These are phyloP conservation scores for Ceratocystis eucalypticola DNA, from an alignment of 2,329 filamentous ascomycete genomes.

Conservation along the genomic window DNA sequence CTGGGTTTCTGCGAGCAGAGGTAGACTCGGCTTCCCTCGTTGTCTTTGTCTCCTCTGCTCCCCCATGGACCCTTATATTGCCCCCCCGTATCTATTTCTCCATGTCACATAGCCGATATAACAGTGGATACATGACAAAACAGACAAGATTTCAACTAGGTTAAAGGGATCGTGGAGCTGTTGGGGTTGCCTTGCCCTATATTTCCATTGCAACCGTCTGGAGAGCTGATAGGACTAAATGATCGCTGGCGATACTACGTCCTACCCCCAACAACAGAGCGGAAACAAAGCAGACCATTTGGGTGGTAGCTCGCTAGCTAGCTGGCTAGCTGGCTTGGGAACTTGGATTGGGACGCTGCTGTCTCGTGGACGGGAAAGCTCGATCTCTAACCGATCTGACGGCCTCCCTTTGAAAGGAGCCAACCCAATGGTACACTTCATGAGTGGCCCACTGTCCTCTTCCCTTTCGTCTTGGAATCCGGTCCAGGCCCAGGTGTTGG, in stretches of 20 bases:
- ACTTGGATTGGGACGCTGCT: too few species aligned
- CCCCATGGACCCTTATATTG: neutral
- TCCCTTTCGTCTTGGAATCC: neutral
- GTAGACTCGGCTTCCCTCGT: neutral
- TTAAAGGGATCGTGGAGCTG: neutral
- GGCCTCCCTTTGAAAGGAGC: neutral
- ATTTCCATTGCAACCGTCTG: too few species aligned
- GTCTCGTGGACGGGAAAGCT: neutral
- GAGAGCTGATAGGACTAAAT: neutral
- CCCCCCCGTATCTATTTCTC: neutral
- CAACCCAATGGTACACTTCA: neutral
- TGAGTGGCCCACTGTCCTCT: neutral
- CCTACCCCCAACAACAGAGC: neutral
- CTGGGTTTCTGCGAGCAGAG: neutral
- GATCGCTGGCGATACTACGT: neutral
- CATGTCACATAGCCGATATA: neutral
- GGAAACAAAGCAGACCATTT: neutral
- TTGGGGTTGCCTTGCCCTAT: too few species aligned
- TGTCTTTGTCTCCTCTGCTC: neutral
- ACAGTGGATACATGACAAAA: neutral
- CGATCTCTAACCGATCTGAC: conserved; percentile 5
- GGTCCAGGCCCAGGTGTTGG: too few species aligned
- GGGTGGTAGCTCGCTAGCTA: neutral
- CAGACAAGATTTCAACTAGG: neutral
- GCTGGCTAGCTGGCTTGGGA: neutral